A percentile compares a stretch with the other conserved stretches of the same genome.
Conservation (phyloP, 208 protist species). For the Wallacemonas sp. region DNA sequence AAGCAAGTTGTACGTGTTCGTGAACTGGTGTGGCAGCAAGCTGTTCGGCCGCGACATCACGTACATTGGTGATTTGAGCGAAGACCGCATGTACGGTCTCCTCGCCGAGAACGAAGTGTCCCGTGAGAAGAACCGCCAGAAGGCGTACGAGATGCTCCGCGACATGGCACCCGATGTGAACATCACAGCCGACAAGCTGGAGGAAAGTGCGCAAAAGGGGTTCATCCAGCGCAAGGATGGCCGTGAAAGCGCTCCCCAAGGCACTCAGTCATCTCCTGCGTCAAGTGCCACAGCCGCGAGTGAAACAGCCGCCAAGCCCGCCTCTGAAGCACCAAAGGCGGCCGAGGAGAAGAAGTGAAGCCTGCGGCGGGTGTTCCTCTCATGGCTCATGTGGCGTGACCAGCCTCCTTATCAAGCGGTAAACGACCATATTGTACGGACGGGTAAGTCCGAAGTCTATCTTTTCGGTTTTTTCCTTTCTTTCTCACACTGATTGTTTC, state of each 20-base stretch:
- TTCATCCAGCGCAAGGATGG: slow-evolving; percentile 34
- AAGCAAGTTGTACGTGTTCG: slow-evolving; percentile 80
- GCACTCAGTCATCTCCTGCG: too few relatives aligned
- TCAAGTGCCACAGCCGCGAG: background rate
- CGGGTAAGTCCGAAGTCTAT: background rate
- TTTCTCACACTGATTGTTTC: background rate
- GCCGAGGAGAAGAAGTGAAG: slow-evolving; percentile 6
- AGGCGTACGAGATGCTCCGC: slow-evolving; percentile 46
- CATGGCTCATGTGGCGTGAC: background rate
- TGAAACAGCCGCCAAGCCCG: background rate
- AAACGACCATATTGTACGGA: background rate
- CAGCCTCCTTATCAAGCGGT: background rate
- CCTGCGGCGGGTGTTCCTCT: too few relatives aligned
- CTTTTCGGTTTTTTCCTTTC: background rate
- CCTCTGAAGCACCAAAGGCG: slow-evolving; percentile 5
- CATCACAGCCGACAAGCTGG: slow-evolving; percentile 38
- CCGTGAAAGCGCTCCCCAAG: background rate
- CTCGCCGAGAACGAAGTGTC: slow-evolving; percentile 66
- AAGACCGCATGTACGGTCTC: slow-evolving; percentile 60
- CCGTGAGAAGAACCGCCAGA: slow-evolving; percentile 45
- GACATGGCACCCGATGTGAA: slow-evolving; percentile 21
- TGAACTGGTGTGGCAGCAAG: slow-evolving; percentile 79
- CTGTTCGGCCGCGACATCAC: slow-evolving; percentile 86
- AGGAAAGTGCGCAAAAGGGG: slow-evolving; percentile 27
- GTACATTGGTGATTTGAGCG: slow-evolving; percentile 80